Base-by-base conservation (phyloP, 345 rosid genomes). In the Camelina hispida region DNA sequence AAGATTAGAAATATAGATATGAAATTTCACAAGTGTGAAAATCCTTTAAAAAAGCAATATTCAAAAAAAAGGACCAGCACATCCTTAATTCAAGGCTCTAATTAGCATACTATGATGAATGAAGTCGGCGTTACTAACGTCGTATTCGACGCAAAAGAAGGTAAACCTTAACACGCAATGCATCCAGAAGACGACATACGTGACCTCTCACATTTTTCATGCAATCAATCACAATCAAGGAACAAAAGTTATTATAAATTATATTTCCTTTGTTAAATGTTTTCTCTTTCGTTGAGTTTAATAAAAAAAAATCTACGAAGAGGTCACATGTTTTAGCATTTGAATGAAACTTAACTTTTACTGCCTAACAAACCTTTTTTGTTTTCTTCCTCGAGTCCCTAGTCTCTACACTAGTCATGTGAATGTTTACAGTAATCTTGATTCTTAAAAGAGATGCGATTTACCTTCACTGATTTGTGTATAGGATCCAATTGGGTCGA, bases 261-360 rank as follows among this genome's bases (percentile, higher is more conserved):
- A 4, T 59, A 71, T 52, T 40, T 17, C 4, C n/a, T 62, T 62
- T 43, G 17, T 34, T 17, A 62, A 52, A 17, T 3, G 20, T 56
- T 43, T 17, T 15, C 32, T 17, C 16, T 17, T 65, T 50, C 20
- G 17, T 32, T 32, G 30, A 20, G 28, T 12, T 32, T 34, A 35
- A 50, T 32, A 20, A 20, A 25, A 20, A 44, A 18, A 32, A 9
- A 73, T 43, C 17, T 32, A 63, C 71, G 37, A 30, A 44, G 38
- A 9, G 35, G 23, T 75, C 66, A 57, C 72, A 74, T 58, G 78
- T 38, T 66, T 48, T 35, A 25, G 46, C 73, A 67, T 66, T 61
- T 48, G 35, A 57, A 66, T 57, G 53, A 35, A 59, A 53, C 54
- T 67, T 35, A 52, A 66, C 59, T 51, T 51, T 34, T 17, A 13